phyloP scores from a whole-genome alignment of 169 alveolate genomes.

The Eimeria praecox region DNA sequence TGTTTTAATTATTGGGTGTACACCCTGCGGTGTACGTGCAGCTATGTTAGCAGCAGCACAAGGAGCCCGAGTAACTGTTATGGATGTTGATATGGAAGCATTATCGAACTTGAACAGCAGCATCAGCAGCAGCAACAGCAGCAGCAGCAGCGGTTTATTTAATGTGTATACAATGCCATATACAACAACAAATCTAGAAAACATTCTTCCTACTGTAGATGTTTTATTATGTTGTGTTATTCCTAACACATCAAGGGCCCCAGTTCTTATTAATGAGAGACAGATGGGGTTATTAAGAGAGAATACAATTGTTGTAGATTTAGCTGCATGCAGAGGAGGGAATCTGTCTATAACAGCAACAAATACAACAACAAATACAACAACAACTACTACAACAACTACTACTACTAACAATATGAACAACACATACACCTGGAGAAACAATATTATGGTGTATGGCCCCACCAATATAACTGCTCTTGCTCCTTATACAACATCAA shows the following conservation, averaged over 20 bases:
- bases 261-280: constrained; percentile 27
- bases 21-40: constrained; percentile 61
- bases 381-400: constrained; percentile 14
- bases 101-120: constrained; percentile 11
- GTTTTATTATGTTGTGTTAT: constrained; percentile 71
- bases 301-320: constrained; percentile 56
- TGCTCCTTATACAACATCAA: constrained; percentile 62
- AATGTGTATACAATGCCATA: constrained; percentile 3
- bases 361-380: constrained; percentile 15
- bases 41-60: constrained; percentile 68
- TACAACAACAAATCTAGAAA: constrained; percentile 24
- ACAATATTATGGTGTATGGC: constrained; percentile 52
- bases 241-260: constrained; percentile 31
- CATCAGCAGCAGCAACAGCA: not conserved
- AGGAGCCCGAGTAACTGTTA: constrained; percentile 64
- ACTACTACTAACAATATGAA: not conserved
- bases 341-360: constrained; percentile 30
- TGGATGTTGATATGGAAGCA: constrained; percentile 37
- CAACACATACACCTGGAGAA: constrained; percentile 51
- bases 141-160: not conserved
- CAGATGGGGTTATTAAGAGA: constrained; percentile 35
- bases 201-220: constrained; percentile 8
- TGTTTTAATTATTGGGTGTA: constrained; percentile 76
- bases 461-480: constrained; percentile 69
- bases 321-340: constrained; percentile 74